Percentiles rank a stretch among this genome's conserved stretches.
Evolutionary conservation across 768 basidiomycete genomes (phyloP).

Genomic region (Gymnopilus junonius): DNA sequence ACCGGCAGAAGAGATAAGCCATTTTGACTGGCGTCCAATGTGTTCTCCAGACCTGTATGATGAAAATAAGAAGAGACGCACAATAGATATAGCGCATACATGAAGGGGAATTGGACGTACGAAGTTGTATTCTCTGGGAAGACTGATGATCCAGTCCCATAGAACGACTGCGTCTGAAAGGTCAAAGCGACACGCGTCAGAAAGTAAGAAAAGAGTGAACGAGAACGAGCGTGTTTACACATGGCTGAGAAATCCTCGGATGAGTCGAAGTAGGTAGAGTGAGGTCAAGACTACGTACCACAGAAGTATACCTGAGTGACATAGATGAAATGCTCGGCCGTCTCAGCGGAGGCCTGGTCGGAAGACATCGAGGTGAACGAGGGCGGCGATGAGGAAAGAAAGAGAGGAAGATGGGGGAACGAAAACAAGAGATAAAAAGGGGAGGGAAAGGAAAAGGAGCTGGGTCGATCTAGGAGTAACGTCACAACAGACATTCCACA

Average conservation of each 20-base stretch:
- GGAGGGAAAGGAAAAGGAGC: conserved; percentile 30
- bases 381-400: conserved; percentile 18
- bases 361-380: conserved; percentile 31
- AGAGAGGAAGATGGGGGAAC: conserved; percentile 36
- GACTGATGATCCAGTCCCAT: conserved; percentile 85
- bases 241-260: conserved; percentile 55
- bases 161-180: conserved; percentile 74
- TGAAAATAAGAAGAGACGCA: conserved; percentile 25
- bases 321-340: conserved; percentile 78
- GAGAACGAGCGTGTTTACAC: conserved; percentile 50
- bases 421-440: conserved; percentile 41
- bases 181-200: conserved; percentile 30
- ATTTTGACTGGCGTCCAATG: conserved; percentile 85
- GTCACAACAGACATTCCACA: conserved; percentile 51
- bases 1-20: conserved; percentile 86
- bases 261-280: conserved; percentile 30
- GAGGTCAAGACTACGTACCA: conserved; percentile 56
- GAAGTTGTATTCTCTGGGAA: conserved; percentile 79
- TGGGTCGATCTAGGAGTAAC: conserved; percentile 30
- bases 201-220: conserved; percentile 29
- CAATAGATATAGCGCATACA: conserved; percentile 12
- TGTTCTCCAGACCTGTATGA: conserved; percentile 74
- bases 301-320: conserved; percentile 86
- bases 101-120: conserved; percentile 42
- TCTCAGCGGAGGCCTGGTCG: conserved; percentile 40